These are phyloP conservation scores for Thalassiosira delicatula DNA, from an alignment of 352 stramenopile species.

Conservation along the genomic window DNA sequence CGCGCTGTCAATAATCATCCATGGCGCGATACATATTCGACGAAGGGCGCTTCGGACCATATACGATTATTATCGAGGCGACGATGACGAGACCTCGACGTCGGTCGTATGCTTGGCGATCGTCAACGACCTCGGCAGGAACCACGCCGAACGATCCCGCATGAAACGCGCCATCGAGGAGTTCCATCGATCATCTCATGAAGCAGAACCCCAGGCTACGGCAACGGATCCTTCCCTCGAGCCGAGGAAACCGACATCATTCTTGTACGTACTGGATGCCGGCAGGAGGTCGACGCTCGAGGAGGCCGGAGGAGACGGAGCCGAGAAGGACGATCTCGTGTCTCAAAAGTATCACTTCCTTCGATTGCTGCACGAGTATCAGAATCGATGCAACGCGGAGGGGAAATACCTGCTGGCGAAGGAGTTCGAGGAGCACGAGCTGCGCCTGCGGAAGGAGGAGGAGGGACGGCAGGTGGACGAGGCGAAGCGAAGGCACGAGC, in stretches of 20 bases:
- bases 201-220: background rate
- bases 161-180: conserved; percentile 26
- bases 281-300: too few relatives aligned
- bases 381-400: conserved; percentile 23
- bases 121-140: conserved; percentile 16
- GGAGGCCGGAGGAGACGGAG: too few relatives aligned
- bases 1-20: too few relatives aligned
- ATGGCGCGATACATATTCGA: too few relatives aligned
- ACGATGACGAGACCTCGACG: conserved; percentile 5
- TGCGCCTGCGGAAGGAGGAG: conserved; percentile 35
- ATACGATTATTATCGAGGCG: too few relatives aligned
- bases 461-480: conserved; percentile 2
- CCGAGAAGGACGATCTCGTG: background rate
- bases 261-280: too few relatives aligned
- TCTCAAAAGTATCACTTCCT: conserved; percentile 16
- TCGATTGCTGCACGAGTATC: conserved; percentile 6
- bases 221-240: background rate
- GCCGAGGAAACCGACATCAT: too few relatives aligned
- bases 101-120: conserved; percentile 22
- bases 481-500: conserved; percentile 1
- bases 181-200: too few relatives aligned
- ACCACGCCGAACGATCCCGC: conserved; percentile 11
- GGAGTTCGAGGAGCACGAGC: conserved; percentile 38
- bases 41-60: too few relatives aligned
- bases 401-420: conserved; percentile 47